Percentiles rank a stretch among this genome's conserved stretches.
Evolutionary conservation across 495 filamentous ascomycete species (phyloP).

Genomic region (Lepidopterella palustris): DNA sequence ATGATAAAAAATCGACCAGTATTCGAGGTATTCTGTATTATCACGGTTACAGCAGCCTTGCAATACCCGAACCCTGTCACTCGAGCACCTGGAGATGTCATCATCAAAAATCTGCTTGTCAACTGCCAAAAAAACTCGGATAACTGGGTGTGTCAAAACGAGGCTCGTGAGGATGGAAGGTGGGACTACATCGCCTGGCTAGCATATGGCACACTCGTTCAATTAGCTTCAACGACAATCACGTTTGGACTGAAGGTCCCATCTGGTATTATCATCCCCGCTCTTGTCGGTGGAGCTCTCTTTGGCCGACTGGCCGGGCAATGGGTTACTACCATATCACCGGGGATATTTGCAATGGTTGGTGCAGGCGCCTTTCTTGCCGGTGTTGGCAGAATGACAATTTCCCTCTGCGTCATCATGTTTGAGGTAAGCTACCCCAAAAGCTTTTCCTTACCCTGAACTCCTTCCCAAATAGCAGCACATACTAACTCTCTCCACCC

Average conservation of each 20-base stretch:
- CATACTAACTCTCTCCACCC: background rate
- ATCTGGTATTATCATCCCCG: conserved; percentile 51
- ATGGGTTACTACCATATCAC: conserved; percentile 40
- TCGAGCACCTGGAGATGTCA: conserved; percentile 44
- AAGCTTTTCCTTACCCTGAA: background rate
- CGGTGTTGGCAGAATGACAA: conserved; percentile 50
- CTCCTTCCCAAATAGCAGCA: background rate
- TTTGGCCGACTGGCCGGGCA: conserved; percentile 50
- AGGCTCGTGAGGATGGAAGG: conserved; percentile 19
- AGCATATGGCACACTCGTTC: conserved; percentile 44
- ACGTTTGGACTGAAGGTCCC: conserved; percentile 52
- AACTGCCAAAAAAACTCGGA: conserved; percentile 35
- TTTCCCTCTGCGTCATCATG: conserved; percentile 51
- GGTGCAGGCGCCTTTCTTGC: conserved; percentile 51
- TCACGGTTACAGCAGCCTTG: conserved; percentile 42
- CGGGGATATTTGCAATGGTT: conserved; percentile 54
- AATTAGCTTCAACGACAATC: conserved; percentile 47
- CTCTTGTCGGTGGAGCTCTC: conserved; percentile 49
- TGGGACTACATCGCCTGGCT: conserved; percentile 44
- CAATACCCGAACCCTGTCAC: conserved; percentile 48
- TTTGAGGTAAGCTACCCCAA: conserved; percentile 38
- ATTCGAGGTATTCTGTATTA: conserved; percentile 46
- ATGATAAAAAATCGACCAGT: conserved; percentile 47
- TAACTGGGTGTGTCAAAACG: conserved; percentile 45
- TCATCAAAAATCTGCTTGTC: conserved; percentile 47